Evolutionary conservation across 805 yeast genomes (phyloP), one percentile per base, ranked within the genome.

Genomic region (Ogataea henricii): DNA sequence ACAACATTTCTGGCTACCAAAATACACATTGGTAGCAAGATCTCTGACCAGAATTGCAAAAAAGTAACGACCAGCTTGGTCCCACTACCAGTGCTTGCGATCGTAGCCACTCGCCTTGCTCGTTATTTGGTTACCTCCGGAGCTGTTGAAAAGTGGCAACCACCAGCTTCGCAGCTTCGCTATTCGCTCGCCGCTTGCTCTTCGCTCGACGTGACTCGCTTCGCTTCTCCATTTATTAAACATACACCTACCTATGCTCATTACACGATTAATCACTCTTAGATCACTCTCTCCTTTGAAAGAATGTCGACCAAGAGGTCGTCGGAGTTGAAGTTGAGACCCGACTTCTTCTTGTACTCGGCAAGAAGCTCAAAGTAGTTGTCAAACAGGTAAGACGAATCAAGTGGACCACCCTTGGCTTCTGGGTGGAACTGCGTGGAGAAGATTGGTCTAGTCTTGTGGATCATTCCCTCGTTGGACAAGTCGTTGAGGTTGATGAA

Each of bases 351-450:
- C 63, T 75, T 78, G 76, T 79, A 89, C 40, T 70, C 71, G 40
- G 72, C 76, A 54, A 94, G 84, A 62, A 85, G 76, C 32, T 74
- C 79, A 60, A 94, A 83, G 71, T 88, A 94, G 69, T 83, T 89
- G 75, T 94, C 98, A 60, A 94, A 94, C 68, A 94, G 75, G 71
- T 82, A 89, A 2, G 89, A 79, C 12, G 97, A 87, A 70, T 94
- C 99, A 62, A 87, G 78, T 49, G 99, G 99, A 59, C 99, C 99
- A 60, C 99, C 98, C 73, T 90, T 92, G 48, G 99, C 98, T 71
- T 94, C 99, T 41, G 99, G 99, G 68, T 94, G 99, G 79, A 94
- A 94, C 71, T 94, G 99, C 2, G 97, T 89, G 32, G 97, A 89
- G 73, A 92, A 94, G 47, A 92, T 87, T 44, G 99, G 99, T 67